These are phyloP conservation scores for Arthrobotrys musiformis DNA, from an alignment of 2,329 filamentous ascomycete species.

Conservation along the genomic window DNA sequence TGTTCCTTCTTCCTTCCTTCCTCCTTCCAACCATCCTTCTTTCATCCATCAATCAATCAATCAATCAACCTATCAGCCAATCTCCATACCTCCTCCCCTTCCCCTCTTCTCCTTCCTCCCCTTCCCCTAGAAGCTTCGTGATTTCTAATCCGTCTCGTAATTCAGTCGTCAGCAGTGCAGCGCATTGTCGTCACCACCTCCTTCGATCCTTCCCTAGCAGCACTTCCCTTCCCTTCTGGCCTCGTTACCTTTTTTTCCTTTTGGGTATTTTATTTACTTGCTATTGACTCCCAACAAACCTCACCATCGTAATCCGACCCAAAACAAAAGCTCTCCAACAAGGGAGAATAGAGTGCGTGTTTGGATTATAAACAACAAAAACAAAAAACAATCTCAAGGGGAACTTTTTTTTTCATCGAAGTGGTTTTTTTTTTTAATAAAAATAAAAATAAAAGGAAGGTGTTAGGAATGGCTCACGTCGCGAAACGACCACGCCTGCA, in stretches of 20 bases:
- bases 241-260: constrained; percentile 28
- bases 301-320: not conserved
- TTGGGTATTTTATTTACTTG: constrained; percentile 52
- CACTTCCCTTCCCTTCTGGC: not conserved
- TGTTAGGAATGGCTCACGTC: constrained; percentile 38
- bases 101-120: not conserved
- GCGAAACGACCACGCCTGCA: constrained; percentile 52
- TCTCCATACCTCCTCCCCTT: not conserved
- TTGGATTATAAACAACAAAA: not conserved
- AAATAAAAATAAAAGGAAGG: constrained; percentile 15
- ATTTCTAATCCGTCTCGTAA: constrained; percentile 33
- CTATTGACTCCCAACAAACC: constrained; percentile 20
- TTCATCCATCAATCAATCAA: not conserved
- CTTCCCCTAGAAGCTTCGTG: constrained; percentile 33
- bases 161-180: constrained; percentile 26
- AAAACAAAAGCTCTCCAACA: not conserved
- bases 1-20: not conserved
- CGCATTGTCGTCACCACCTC: constrained; percentile 41
- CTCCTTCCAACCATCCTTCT: not conserved
- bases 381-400: not conserved
- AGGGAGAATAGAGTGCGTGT: not conserved
- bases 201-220: constrained; percentile 42
- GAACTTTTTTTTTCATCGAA: not conserved
- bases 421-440: too few relatives aligned
- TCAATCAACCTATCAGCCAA: too few relatives aligned